These are phyloP conservation scores for Saccharomycopsis babjevae DNA, from an alignment of 805 yeast genomes.

Conservation along the genomic window DNA sequence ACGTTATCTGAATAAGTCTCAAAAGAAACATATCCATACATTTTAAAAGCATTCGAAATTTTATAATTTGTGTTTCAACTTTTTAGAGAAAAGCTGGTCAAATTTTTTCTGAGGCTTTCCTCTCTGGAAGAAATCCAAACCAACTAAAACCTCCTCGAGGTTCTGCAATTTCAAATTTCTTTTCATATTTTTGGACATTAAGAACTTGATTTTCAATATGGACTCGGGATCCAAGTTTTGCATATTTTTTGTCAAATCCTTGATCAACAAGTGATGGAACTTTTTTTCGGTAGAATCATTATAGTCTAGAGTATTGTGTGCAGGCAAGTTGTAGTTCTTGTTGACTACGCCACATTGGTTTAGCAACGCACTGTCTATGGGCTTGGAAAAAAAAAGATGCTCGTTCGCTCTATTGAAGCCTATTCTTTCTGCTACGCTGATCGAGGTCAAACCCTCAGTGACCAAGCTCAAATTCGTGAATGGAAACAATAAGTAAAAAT, in stretches of 20 bases:
- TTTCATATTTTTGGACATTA: conserved; percentile 29
- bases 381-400: conserved; percentile 59
- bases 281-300: conserved; percentile 25
- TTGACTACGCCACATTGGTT: conserved; percentile 50
- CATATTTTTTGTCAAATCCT: conserved; percentile 29
- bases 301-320: conserved; percentile 21
- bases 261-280: conserved; percentile 33
- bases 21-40: too few species aligned
- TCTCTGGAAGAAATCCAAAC: conserved; percentile 57
- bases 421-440: conserved; percentile 56
- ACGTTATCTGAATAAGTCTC: too few species aligned
- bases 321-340: conserved; percentile 35
- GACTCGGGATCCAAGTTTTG: conserved; percentile 37
- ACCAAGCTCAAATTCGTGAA: conserved; percentile 77
- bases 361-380: conserved; percentile 51
- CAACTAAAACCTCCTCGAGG: conserved; percentile 57
- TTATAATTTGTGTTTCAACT: conserved; percentile 53
- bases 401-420: conserved; percentile 68
- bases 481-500: conserved; percentile 57
- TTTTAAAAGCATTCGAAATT: background rate
- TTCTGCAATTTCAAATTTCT: conserved; percentile 38
- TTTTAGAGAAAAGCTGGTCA: conserved; percentile 40
- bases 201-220: conserved; percentile 35
- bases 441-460: conserved; percentile 69
- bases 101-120: conserved; percentile 71